Conservation (phyloP, 2,329 filamentous ascomycete genomes). For the Aspergillus sp. region DNA sequence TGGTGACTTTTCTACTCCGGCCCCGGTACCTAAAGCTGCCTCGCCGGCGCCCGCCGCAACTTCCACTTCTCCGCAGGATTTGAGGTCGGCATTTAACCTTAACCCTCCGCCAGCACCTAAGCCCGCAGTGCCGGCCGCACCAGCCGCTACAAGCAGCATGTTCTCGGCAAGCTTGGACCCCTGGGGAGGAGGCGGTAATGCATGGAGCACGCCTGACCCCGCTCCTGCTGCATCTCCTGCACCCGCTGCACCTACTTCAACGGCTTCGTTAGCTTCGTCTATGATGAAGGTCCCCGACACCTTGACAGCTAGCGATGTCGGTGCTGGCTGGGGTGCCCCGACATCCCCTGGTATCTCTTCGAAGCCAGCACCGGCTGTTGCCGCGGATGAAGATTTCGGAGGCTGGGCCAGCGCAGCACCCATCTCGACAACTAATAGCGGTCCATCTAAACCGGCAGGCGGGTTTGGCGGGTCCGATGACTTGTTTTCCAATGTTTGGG, state of each 20-base stretch:
- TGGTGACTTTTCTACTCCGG: slow-evolving; percentile 57
- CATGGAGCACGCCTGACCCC: slow-evolving; percentile 67
- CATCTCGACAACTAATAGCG: slow-evolving; percentile 39
- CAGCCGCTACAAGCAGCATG: slow-evolving; percentile 36
- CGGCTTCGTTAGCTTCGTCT: slow-evolving; percentile 14
- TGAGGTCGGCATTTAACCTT: slow-evolving; percentile 77
- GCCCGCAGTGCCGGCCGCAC: slow-evolving; percentile 37
- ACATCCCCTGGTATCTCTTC: slow-evolving; percentile 22
- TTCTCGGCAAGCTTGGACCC: slow-evolving; percentile 56
- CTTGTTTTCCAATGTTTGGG: slow-evolving; percentile 94
- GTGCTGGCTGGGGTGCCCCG: slow-evolving; percentile 58
- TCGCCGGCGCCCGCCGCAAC: slow-evolving; percentile 39
- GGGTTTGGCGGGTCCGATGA: slow-evolving; percentile 67
- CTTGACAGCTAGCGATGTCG: slow-evolving; percentile 57
- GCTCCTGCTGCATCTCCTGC: slow-evolving; percentile 42
- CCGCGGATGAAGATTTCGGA: slow-evolving; percentile 91
- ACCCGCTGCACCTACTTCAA: slow-evolving; percentile 10
- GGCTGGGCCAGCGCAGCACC: slow-evolving; percentile 80
- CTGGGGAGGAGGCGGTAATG: slow-evolving; percentile 75
- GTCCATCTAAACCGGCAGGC: slow-evolving; percentile 49
- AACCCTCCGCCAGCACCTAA: slow-evolving; percentile 35
- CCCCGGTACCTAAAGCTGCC: slow-evolving; percentile 37
- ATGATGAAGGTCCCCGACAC: slow-evolving; percentile 42
- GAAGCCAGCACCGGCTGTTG: slow-evolving; percentile 57
- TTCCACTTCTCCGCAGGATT: slow-evolving; percentile 30